phyloP scores from a whole-genome alignment of 805 yeast genomes.

The Metschnikowia borealis region DNA sequence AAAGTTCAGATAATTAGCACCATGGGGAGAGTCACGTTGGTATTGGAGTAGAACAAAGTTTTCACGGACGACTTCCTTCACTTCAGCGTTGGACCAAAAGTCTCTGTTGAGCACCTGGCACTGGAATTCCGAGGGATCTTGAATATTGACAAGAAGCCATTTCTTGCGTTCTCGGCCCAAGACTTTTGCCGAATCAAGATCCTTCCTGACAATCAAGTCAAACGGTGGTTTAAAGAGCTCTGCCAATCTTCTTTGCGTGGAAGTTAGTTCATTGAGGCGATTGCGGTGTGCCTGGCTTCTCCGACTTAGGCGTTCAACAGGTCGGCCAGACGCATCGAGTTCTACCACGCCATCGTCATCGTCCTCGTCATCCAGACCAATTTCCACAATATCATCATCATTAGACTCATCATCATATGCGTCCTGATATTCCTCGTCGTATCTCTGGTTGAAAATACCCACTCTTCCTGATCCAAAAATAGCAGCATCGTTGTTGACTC shows the following conservation, averaged over 20 bases:
- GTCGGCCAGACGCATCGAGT: constrained; percentile 28
- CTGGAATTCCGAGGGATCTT: constrained; percentile 76
- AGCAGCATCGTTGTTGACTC: constrained; percentile 28
- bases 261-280: constrained; percentile 34
- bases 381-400: constrained; percentile 25
- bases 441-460: constrained; percentile 59
- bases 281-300: constrained; percentile 8
- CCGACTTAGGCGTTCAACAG: constrained; percentile 10
- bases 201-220: constrained; percentile 68
- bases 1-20: constrained; percentile 64
- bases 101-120: constrained; percentile 92
- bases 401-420: constrained; percentile 22
- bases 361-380: constrained; percentile 32
- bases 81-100: constrained; percentile 71
- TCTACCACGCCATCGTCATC: constrained; percentile 33
- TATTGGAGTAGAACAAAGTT: constrained; percentile 84
- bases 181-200: constrained; percentile 68
- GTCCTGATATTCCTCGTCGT: constrained; percentile 29
- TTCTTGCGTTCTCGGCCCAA: constrained; percentile 61
- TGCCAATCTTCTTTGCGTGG: constrained; percentile 69
- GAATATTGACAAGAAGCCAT: constrained; percentile 88
- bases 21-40: constrained; percentile 72
- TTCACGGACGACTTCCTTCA: constrained; percentile 61
- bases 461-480: constrained; percentile 47
- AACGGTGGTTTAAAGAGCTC: constrained; percentile 89